These are phyloP conservation scores for Candida incommunis DNA, from an alignment of 805 yeast genomes.

Conservation along the genomic window DNA sequence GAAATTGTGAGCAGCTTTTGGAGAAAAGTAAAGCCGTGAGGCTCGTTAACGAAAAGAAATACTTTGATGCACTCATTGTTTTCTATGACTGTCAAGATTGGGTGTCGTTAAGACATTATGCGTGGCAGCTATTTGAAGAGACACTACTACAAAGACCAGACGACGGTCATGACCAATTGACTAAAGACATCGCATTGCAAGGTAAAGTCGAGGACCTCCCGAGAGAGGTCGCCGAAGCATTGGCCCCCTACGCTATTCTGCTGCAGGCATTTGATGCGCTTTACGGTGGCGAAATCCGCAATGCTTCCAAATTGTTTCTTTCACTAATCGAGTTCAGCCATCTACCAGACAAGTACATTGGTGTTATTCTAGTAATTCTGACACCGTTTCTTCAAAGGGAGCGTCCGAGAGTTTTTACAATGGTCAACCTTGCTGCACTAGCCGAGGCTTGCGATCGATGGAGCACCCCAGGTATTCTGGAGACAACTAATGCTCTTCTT, in stretches of 20 bases:
- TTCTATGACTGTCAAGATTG: constrained; percentile 1
- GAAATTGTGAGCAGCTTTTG: background rate
- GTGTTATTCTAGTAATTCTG: background rate
- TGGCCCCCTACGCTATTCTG: background rate
- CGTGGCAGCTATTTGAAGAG: background rate
- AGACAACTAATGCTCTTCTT: background rate
- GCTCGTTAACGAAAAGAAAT: background rate
- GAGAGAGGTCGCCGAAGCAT: background rate
- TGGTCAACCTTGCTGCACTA: background rate
- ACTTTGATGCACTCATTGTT: background rate
- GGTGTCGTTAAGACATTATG: background rate
- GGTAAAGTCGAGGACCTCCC: background rate
- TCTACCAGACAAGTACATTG: background rate
- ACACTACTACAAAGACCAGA: background rate
- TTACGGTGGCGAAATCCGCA: background rate
- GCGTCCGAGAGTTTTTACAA: background rate
- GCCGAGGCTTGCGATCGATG: background rate
- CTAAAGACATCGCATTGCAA: background rate
- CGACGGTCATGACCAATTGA: background rate
- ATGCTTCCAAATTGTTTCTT: background rate
- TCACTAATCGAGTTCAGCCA: background rate
- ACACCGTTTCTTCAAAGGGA: background rate
- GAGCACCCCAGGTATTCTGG: background rate
- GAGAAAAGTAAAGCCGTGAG: background rate
- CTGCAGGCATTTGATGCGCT: background rate